These are phyloP conservation scores for Metschnikowia cerradonensis DNA, from an alignment of 805 yeast species.

Conservation along the genomic window DNA sequence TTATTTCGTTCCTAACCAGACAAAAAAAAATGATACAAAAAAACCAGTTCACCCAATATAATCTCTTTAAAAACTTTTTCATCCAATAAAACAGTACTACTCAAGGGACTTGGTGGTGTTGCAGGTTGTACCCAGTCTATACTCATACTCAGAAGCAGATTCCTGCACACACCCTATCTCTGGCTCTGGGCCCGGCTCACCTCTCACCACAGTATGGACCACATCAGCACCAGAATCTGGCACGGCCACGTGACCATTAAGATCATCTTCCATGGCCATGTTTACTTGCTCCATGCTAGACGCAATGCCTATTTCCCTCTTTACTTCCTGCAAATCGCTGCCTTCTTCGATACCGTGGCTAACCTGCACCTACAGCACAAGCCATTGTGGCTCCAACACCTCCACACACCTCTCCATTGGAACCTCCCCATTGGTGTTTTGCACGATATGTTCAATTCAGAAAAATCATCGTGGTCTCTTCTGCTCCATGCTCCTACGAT, in stretches of 20 bases:
- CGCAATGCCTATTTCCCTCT: constrained; percentile 55
- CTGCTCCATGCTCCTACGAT: constrained; percentile 15
- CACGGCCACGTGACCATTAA: constrained; percentile 48
- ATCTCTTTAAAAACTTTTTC: no score
- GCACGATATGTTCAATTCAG: constrained; percentile 47
- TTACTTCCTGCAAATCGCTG: constrained; percentile 32
- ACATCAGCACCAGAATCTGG: constrained; percentile 45
- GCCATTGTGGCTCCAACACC: constrained; percentile 63
- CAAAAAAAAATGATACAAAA: no score
- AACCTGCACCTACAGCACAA: constrained; percentile 11
- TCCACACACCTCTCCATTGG: constrained; percentile 68
- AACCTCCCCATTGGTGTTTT: constrained; percentile 69
- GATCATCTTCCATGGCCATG: constrained; percentile 23
- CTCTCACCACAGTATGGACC: constrained; percentile 3
- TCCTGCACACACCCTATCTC: not conserved
- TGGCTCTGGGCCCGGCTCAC: not conserved
- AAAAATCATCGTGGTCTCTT: constrained; percentile 33
- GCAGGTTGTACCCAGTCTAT: no score
- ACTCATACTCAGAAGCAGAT: no score
- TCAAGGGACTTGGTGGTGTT: no score
- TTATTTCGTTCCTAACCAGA: no score
- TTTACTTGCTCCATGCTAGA: constrained; percentile 20
- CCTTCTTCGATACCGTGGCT: constrained; percentile 30
- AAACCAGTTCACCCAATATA: no score
- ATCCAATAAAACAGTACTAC: no score